These are phyloP conservation scores for Paxillus involutus DNA, from an alignment of 768 basidiomycete species.

Conservation along the genomic window DNA sequence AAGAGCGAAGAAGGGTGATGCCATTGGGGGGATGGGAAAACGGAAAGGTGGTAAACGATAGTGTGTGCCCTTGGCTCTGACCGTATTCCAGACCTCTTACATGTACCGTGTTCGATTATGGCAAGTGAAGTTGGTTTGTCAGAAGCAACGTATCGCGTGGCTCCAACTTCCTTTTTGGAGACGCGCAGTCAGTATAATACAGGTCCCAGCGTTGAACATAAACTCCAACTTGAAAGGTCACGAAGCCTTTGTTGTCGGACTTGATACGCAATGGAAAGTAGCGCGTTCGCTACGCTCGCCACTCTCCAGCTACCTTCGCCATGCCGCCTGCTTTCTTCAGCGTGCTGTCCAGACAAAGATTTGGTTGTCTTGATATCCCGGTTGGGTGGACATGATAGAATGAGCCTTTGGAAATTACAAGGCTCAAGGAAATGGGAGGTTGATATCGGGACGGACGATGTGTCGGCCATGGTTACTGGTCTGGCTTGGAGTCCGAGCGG, in stretches of 20 bases:
- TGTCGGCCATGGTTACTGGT: conserved; percentile 49
- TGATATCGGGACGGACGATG: conserved; percentile 53
- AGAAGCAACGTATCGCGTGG: conserved; percentile 30
- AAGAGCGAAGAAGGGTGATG: conserved; percentile 62
- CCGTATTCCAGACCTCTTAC: too few species aligned
- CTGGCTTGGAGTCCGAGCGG: conserved; percentile 86
- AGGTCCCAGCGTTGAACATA: background rate
- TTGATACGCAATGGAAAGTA: conserved; percentile 35
- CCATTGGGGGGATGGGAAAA: conserved; percentile 52
- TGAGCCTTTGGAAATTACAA: conserved; percentile 80
- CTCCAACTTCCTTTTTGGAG: conserved; percentile 13
- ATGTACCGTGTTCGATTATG: background rate
- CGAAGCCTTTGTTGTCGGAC: background rate
- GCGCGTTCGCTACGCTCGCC: conserved; percentile 56
- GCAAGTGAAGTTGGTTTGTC: conserved; percentile 12
- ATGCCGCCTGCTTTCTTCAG: conserved; percentile 56
- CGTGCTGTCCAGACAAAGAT: conserved; percentile 88
- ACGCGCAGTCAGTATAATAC: too few species aligned
- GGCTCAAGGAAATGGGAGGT: conserved; percentile 84
- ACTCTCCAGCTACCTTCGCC: conserved; percentile 55
- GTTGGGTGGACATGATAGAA: conserved; percentile 63
- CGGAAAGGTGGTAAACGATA: conserved; percentile 41
- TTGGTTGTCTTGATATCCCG: conserved; percentile 66
- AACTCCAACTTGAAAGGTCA: background rate
- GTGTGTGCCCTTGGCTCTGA: background rate